A percentile compares a stretch with the other conserved stretches of the same genome.
phyloP scores from a whole-genome alignment of 306 rosid genomes.

The Rosa rugosa region DNA sequence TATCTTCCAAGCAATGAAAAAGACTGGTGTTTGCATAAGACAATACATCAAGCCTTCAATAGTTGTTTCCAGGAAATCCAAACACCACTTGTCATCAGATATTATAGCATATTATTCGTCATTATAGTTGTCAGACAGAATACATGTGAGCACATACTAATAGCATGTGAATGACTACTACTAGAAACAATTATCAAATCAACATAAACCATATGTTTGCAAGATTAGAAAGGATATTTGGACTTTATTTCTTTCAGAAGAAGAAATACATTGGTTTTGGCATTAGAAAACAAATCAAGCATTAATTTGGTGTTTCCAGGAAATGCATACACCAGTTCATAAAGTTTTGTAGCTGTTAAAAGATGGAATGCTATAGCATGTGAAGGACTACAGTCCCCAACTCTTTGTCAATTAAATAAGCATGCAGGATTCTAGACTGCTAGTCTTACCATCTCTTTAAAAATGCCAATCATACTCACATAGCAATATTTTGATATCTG shows the following conservation, averaged over 20 bases:
- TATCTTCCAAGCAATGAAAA: neutral
- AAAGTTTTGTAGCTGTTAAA: neutral
- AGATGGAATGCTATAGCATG: neutral
- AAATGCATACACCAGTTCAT: neutral
- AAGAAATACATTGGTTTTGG: neutral
- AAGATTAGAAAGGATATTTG: neutral
- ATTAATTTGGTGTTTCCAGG: neutral
- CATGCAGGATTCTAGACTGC: neutral
- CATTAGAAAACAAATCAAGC: neutral
- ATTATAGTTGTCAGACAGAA: neutral
- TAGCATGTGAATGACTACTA: conserved; percentile 1
- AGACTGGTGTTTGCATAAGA: neutral
- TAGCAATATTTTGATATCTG: neutral
- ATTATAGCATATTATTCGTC: neutral
- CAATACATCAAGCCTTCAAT: neutral
- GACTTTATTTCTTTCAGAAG: neutral
- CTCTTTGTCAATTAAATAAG: neutral
- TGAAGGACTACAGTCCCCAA: neutral
- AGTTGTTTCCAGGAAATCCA: conserved; percentile 6
- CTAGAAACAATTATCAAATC: neutral
- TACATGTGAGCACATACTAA: neutral
- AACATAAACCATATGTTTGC: neutral
- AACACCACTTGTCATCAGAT: neutral
- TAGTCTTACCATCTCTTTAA: neutral
- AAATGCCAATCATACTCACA: neutral